phyloP scores from a whole-genome alignment of 2,329 filamentous ascomycete genomes.

The Esteya vermicola region DNA sequence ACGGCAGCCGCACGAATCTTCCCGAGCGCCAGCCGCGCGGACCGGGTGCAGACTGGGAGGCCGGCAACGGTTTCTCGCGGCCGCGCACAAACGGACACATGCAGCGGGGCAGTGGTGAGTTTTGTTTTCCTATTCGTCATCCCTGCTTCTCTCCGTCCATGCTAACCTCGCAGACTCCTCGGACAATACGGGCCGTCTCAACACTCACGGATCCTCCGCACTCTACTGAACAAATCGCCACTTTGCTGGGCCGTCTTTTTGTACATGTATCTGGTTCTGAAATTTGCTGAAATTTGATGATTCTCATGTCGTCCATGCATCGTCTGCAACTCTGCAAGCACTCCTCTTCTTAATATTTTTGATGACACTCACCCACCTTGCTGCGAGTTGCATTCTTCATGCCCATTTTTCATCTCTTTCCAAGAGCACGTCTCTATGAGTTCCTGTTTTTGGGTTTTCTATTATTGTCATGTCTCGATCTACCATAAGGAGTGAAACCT shows the following conservation, averaged over 20 bases:
- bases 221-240: constrained; percentile 2
- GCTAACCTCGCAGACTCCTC: constrained; percentile 6
- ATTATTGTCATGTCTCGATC: not conserved
- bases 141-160: not conserved
- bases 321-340: not conserved
- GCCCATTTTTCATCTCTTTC: not conserved
- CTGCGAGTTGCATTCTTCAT: constrained; percentile 1
- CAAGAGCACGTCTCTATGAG: not conserved
- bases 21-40: constrained; percentile 17
- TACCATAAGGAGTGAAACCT: not conserved
- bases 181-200: constrained; percentile 5
- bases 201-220: constrained; percentile 3
- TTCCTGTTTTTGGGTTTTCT: not conserved
- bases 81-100: constrained; percentile 45
- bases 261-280: too few species aligned
- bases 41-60: constrained; percentile 49
- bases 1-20: too few species aligned
- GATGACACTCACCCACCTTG: not conserved
- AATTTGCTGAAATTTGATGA: not conserved
- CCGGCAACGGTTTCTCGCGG: constrained; percentile 37
- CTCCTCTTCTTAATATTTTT: not conserved
- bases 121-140: too few species aligned
- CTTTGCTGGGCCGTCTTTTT: not conserved
- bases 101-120: constrained; percentile 43
- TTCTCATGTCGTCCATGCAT: not conserved